Percentiles rank a stretch among this genome's conserved stretches.
These are phyloP conservation scores for Cystobasidiopsis lactophilus DNA, from an alignment of 768 basidiomycete species.

Conservation along the genomic window DNA sequence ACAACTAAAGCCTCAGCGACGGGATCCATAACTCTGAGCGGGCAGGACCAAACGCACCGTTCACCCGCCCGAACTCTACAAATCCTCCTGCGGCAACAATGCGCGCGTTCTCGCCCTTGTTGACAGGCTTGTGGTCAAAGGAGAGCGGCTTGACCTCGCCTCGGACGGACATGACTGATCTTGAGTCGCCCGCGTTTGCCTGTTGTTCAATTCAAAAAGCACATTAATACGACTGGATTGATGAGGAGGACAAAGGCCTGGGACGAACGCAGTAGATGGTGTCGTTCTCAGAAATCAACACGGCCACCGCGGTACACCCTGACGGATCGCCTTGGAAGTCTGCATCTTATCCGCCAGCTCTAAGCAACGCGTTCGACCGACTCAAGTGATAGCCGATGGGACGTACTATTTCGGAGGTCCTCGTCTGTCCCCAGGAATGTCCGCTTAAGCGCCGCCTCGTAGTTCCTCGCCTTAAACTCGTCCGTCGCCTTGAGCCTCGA, in stretches of 20 bases:
- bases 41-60: constrained; percentile 35
- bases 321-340: constrained; percentile 75
- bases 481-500: constrained; percentile 51
- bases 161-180: constrained; percentile 62
- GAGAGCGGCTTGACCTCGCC: constrained; percentile 75
- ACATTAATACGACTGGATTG: too few species aligned
- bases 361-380: neutral
- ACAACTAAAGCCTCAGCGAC: neutral
- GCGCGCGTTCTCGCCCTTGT: constrained; percentile 61
- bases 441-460: constrained; percentile 54
- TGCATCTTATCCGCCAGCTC: constrained; percentile 36
- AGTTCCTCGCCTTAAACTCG: constrained; percentile 45
- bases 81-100: constrained; percentile 83
- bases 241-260: too few species aligned
- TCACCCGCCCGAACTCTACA: constrained; percentile 88
- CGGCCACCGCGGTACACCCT: constrained; percentile 85
- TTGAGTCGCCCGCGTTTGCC: constrained; percentile 96
- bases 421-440: constrained; percentile 89
- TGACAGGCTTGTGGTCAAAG: constrained; percentile 86
- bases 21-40: neutral
- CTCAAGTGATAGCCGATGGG: neutral
- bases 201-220: constrained; percentile 26
- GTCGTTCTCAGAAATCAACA: constrained; percentile 57
- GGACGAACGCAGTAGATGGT: constrained; percentile 29
- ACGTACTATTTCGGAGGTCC: constrained; percentile 58